These are phyloP conservation scores for Jatropha curcas DNA, from an alignment of 345 rosid genomes.

Conservation along the genomic window DNA sequence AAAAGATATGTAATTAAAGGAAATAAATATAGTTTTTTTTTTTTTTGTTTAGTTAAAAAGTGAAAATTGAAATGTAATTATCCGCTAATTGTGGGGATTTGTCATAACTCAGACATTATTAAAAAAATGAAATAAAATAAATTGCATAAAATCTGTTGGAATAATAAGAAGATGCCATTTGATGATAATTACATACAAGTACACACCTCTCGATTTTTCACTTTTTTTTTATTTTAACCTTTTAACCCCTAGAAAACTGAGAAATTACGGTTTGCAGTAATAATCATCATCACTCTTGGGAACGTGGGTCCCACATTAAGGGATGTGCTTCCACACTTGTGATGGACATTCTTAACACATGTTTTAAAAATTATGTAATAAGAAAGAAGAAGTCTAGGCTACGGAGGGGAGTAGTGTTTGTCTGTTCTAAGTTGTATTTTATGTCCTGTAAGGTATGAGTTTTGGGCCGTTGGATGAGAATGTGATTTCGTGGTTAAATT, in stretches of 20 bases:
- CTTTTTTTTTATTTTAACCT: neutral
- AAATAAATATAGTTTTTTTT: slow-evolving; percentile 15
- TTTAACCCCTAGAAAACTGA: slow-evolving; percentile 4
- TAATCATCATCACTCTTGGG: slow-evolving; percentile 41
- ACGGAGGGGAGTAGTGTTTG: neutral
- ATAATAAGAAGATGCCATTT: slow-evolving; percentile 21
- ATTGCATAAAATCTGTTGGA: neutral
- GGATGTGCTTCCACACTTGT: slow-evolving; percentile 45
- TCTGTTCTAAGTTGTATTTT: neutral
- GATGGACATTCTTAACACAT: slow-evolving; percentile 53
- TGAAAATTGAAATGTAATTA: slow-evolving; percentile 2
- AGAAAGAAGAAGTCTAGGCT: no score
- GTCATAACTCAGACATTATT: neutral
- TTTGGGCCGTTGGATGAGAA: slow-evolving; percentile 9
- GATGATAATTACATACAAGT: neutral
- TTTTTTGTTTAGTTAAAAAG: neutral
- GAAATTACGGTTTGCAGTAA: slow-evolving; percentile 30
- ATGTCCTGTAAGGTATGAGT: neutral
- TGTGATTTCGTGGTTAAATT: neutral
- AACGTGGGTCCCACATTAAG: slow-evolving; percentile 34
- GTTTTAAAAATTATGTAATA: slow-evolving; percentile 9
- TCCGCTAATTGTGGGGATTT: slow-evolving; percentile 6
- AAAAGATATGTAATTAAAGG: slow-evolving; percentile 3
- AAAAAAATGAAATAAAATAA: neutral
- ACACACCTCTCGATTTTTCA: neutral